Conservation (phyloP, 129 eudicot genomes). For the Centella asiatica region DNA sequence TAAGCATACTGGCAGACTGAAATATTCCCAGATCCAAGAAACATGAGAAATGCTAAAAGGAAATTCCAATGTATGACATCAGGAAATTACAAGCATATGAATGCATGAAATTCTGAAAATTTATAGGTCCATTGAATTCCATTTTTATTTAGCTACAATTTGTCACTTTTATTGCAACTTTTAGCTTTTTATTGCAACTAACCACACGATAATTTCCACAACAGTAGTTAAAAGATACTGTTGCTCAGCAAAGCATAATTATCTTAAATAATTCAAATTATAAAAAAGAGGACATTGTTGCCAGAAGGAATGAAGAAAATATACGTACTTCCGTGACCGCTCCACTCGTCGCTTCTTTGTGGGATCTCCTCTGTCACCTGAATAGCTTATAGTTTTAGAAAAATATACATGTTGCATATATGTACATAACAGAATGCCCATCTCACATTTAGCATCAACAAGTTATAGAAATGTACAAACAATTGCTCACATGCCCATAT, state of each 20-base stretch:
- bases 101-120: no score
- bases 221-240: neutral
- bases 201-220: no score
- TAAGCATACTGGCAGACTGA: no score
- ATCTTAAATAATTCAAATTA: neutral
- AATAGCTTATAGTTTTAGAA: constrained; percentile 9
- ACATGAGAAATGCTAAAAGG: no score
- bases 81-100: no score
- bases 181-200: no score
- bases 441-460: neutral
- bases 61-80: no score
- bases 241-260: neutral
- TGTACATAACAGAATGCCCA: neutral
- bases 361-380: constrained; percentile 67
- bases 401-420: constrained; percentile 4
- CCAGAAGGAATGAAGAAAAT: constrained; percentile 4
- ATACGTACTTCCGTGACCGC: constrained; percentile 67
- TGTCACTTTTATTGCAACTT: no score
- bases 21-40: no score
- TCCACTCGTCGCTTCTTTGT: constrained; percentile 80
- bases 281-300: neutral
- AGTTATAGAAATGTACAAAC: neutral
- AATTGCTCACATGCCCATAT: no score
- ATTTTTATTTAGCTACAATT: no score
- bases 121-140: no score